Conservation (phyloP, 768 basidiomycete species). For the Coprinopsis sp. region DNA sequence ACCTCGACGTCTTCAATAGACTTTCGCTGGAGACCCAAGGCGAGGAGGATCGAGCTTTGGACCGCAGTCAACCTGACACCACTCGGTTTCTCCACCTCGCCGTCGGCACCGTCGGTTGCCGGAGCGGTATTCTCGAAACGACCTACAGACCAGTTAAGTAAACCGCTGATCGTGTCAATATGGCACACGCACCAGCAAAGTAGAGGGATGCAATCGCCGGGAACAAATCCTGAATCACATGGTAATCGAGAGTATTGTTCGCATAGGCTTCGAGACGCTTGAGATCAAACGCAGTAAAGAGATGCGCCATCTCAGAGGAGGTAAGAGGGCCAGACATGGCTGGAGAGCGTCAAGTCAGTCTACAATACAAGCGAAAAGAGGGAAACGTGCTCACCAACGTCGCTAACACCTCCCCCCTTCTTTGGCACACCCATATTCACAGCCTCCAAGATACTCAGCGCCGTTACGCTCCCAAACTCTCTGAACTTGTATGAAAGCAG, state of each 20-base stretch:
- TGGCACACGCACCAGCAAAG: no score
- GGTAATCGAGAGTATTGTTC: slow-evolving; percentile 94
- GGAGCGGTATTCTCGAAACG: slow-evolving; percentile 39
- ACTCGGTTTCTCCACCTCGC: slow-evolving; percentile 25
- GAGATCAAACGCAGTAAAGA: slow-evolving; percentile 88
- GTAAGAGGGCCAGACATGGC: not conserved
- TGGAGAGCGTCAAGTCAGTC: not conserved
- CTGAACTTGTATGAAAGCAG: slow-evolving; percentile 92
- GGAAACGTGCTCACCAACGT: slow-evolving; percentile 24
- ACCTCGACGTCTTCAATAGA: slow-evolving; percentile 87
- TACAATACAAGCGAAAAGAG: not conserved
- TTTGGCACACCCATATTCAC: slow-evolving; percentile 59
- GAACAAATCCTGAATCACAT: slow-evolving; percentile 89
- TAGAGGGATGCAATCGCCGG: slow-evolving; percentile 78
- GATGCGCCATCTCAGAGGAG: slow-evolving; percentile 43
- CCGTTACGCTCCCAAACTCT: slow-evolving; percentile 85
- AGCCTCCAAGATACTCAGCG: slow-evolving; percentile 85
- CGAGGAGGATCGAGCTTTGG: slow-evolving; percentile 87
- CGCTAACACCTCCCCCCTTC: slow-evolving; percentile 32
- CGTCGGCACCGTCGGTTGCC: slow-evolving; percentile 12
- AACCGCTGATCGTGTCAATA: no score
- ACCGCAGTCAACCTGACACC: slow-evolving; percentile 73
- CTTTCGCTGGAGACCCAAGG: slow-evolving; percentile 87
- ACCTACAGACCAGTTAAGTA: no score
- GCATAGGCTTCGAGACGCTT: slow-evolving; percentile 95